Conservation (phyloP, 2,329 filamentous ascomycete genomes). For the Apiospora malaysiana region DNA sequence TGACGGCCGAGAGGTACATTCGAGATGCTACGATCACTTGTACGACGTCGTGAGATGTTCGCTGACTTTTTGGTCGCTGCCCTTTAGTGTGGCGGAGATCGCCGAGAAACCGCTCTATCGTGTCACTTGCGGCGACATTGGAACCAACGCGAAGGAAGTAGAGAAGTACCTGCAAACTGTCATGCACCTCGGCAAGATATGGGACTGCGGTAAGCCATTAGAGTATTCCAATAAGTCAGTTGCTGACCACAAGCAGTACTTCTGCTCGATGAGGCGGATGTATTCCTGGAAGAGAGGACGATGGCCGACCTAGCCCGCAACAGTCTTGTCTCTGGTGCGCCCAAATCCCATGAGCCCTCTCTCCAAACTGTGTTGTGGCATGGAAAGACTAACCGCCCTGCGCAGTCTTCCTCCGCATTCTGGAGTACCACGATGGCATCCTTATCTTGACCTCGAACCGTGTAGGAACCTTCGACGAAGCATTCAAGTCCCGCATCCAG, state of each 20-base stretch:
- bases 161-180: slow-evolving; percentile 42
- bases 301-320: slow-evolving; percentile 43
- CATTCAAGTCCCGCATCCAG: slow-evolving; percentile 28
- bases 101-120: slow-evolving; percentile 42
- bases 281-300: slow-evolving; percentile 43
- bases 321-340: slow-evolving; percentile 40
- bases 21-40: not conserved
- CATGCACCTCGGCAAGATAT: slow-evolving; percentile 38
- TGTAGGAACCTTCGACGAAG: slow-evolving; percentile 28
- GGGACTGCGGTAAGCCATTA: slow-evolving; percentile 39
- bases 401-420: slow-evolving; percentile 39
- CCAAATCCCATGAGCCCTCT: too few relatives aligned
- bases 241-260: slow-evolving; percentile 32
- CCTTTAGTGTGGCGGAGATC: slow-evolving; percentile 41
- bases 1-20: slow-evolving; percentile 22
- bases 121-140: slow-evolving; percentile 46
- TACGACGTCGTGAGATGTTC: not conserved
- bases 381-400: not conserved
- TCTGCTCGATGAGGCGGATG: slow-evolving; percentile 47
- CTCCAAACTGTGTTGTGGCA: not conserved
- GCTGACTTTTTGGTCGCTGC: not conserved
- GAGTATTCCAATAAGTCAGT: too few relatives aligned
- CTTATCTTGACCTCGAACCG: slow-evolving; percentile 47
- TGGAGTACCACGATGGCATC: slow-evolving; percentile 48
- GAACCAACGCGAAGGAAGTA: slow-evolving; percentile 36